Conservation (phyloP, 1,284 basidiomycete genomes). For the Mycosarcoma mackinlayi region DNA sequence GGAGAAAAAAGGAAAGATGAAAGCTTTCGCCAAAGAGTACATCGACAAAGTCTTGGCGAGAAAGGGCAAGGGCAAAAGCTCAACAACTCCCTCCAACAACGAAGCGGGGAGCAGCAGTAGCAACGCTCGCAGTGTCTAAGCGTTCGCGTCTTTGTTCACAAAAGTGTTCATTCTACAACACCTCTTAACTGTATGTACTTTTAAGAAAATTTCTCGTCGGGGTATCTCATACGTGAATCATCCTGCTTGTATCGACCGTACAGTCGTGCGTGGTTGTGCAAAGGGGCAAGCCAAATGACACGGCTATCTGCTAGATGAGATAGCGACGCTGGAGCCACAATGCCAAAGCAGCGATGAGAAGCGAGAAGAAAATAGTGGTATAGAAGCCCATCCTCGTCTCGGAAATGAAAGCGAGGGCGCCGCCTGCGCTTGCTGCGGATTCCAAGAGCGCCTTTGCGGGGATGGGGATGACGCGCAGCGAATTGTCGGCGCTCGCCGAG, state of each 20-base stretch:
- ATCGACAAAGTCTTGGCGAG: conserved; percentile 60
- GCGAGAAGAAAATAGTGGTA: conserved; percentile 43
- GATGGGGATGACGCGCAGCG: conserved; percentile 77
- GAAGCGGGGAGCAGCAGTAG: background rate
- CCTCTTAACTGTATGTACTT: background rate
- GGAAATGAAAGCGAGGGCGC: conserved; percentile 39
- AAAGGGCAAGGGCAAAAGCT: conserved; percentile 24
- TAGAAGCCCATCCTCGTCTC: conserved; percentile 50
- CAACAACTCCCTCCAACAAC: conserved; percentile 6
- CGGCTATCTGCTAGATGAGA: conserved; percentile 14
- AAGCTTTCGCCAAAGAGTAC: conserved; percentile 89
- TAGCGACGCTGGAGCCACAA: conserved; percentile 38
- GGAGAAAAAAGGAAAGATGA: conserved; percentile 89
- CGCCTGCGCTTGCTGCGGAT: conserved; percentile 11
- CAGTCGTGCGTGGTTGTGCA: background rate
- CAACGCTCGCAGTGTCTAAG: conserved; percentile 2
- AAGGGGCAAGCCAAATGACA: background rate
- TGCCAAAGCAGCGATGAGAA: conserved; percentile 33
- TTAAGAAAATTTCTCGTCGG: background rate
- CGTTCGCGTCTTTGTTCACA: too few relatives aligned
- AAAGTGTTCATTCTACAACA: background rate
- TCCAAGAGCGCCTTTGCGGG: conserved; percentile 65
- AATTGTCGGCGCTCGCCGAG: conserved; percentile 91
- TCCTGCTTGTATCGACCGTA: background rate
- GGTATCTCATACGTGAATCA: too few relatives aligned